phyloP scores from a whole-genome alignment of 768 basidiomycete species.

The Cyathus striatus region DNA sequence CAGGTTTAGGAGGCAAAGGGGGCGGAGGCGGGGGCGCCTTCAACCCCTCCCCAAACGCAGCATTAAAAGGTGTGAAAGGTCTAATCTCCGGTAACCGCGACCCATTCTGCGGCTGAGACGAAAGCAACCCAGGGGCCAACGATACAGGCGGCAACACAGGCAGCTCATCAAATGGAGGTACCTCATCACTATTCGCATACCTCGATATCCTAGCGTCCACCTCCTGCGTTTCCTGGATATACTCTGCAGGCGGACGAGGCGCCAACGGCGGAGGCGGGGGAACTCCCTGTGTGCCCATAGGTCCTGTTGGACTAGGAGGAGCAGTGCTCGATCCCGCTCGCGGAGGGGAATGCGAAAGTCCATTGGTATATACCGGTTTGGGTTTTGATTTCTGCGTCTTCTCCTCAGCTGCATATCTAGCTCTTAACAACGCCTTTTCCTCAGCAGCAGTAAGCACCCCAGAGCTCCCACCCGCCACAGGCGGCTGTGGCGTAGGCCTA shows the following conservation, averaged over 20 bases:
- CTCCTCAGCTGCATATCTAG: slow-evolving; percentile 60
- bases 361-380: too few relatives aligned
- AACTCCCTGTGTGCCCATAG: slow-evolving; percentile 12
- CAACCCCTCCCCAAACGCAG: slow-evolving; percentile 27
- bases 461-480: slow-evolving; percentile 12
- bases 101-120: slow-evolving; percentile 4
- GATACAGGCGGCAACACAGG: slow-evolving; percentile 1
- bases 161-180: slow-evolving; percentile 12
- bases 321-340: slow-evolving; percentile 12
- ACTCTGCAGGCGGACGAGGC: slow-evolving; percentile 74
- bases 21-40: slow-evolving; percentile 27
- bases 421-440: slow-evolving; percentile 69
- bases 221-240: slow-evolving; percentile 78
- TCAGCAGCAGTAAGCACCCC: slow-evolving; percentile 62
- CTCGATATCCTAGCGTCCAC: slow-evolving; percentile 58
- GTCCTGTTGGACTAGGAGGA: slow-evolving; percentile 5
- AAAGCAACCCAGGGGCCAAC: slow-evolving; percentile 5
- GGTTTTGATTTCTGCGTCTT: not conserved
- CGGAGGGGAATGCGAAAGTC: slow-evolving; percentile 14
- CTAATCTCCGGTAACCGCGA: slow-evolving; percentile 25
- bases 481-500: slow-evolving; percentile 33
- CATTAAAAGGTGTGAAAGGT: slow-evolving; percentile 45
- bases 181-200: slow-evolving; percentile 26
- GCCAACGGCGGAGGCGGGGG: slow-evolving; percentile 63
- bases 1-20: slow-evolving; percentile 26